These are phyloP conservation scores for Emmonsiellopsis sp. DNA, from an alignment of 2,329 filamentous ascomycete species.

Conservation along the genomic window DNA sequence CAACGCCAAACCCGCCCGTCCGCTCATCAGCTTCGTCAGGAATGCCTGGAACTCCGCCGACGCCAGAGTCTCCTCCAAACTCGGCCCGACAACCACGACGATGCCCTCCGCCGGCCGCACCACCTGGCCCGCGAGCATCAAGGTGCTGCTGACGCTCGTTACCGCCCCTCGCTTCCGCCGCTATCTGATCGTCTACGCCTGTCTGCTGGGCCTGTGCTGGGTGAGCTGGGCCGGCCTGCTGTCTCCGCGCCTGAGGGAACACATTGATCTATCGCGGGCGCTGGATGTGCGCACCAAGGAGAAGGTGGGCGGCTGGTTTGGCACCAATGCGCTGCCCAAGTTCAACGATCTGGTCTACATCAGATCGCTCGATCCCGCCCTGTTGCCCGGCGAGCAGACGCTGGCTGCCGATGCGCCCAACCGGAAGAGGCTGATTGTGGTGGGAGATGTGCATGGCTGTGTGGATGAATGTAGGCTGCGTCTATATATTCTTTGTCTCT, in stretches of 20 bases:
- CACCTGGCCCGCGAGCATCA: slow-evolving; percentile 12
- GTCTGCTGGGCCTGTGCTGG: slow-evolving; percentile 24
- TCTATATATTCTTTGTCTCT: neutral
- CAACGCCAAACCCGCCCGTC: slow-evolving; percentile 9
- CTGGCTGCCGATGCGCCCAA: slow-evolving; percentile 17
- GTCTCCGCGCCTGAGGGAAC: slow-evolving; percentile 25
- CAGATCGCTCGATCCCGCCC: slow-evolving; percentile 37
- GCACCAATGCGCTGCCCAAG: slow-evolving; percentile 38
- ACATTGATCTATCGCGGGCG: slow-evolving; percentile 19
- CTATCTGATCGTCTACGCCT: slow-evolving; percentile 27
- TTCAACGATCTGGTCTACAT: slow-evolving; percentile 45
- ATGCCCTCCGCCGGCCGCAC: slow-evolving; percentile 16
- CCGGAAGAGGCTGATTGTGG: slow-evolving; percentile 59
- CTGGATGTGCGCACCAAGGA: slow-evolving; percentile 23
- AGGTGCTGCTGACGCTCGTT: slow-evolving; percentile 22
- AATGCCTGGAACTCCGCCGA: slow-evolving; percentile 26
- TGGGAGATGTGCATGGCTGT: slow-evolving; percentile 93
- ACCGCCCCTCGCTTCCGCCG: slow-evolving; percentile 35
- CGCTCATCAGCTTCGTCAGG: slow-evolving; percentile 30
- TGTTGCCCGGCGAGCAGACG: slow-evolving; percentile 35
- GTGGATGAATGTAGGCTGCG: slow-evolving; percentile 47
- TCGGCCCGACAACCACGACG: slow-evolving; percentile 11
- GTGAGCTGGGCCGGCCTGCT: slow-evolving; percentile 26
- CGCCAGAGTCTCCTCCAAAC: neutral
- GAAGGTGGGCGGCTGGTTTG: slow-evolving; percentile 32